phyloP scores from a whole-genome alignment of 192 early-diverging fungal genomes.

The Mortierella antarctica region DNA sequence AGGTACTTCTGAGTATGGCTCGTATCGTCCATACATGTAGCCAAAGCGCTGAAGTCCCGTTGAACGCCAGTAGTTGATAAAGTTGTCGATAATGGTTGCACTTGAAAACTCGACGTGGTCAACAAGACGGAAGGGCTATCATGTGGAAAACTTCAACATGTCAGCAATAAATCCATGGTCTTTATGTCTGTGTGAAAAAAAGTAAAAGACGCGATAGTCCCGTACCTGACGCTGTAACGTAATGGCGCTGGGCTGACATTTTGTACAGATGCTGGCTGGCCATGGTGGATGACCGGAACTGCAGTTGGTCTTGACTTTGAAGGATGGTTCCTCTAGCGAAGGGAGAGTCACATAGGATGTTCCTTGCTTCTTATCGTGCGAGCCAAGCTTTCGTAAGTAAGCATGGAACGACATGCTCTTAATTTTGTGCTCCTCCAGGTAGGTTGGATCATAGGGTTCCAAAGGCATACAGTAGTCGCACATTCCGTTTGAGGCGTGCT shows the following conservation, averaged over 20 bases:
- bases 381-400: constrained; percentile 81
- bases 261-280: constrained; percentile 96
- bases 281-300: constrained; percentile 85
- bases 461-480: constrained; percentile 95
- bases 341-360: constrained; percentile 70
- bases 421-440: constrained; percentile 90
- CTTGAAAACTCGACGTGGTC: constrained; percentile 97
- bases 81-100: constrained; percentile 79
- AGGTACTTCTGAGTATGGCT: constrained; percentile 90
- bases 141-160: neutral
- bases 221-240: constrained; percentile 83
- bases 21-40: constrained; percentile 94
- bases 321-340: constrained; percentile 88
- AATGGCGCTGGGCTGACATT: constrained; percentile 95
- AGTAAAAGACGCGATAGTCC: neutral
- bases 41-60: constrained; percentile 93
- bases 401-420: constrained; percentile 98
- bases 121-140: constrained; percentile 89
- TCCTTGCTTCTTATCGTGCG: constrained; percentile 72
- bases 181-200: neutral
- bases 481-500: constrained; percentile 85
- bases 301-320: constrained; percentile 85
- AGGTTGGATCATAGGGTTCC: constrained; percentile 91
- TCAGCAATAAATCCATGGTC: neutral
- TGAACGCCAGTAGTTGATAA: constrained; percentile 88